A percentile compares a stretch with the other conserved stretches of the same genome.
phyloP scores from a whole-genome alignment of 2,329 filamentous ascomycete genomes.

The Fusarium buharicum region DNA sequence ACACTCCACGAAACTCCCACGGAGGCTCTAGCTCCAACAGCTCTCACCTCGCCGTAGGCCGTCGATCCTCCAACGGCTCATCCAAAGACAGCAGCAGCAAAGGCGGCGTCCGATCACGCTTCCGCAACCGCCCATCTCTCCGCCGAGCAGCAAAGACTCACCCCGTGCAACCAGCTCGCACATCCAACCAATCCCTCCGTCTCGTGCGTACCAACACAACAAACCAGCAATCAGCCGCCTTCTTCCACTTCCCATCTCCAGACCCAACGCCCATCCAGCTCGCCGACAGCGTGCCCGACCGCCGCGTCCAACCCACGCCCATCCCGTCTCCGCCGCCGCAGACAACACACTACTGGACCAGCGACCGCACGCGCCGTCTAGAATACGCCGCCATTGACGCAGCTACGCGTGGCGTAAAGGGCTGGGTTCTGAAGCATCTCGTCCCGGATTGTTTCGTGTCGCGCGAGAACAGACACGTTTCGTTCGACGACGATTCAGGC shows the following conservation, averaged over 20 bases:
- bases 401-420: constrained; percentile 67
- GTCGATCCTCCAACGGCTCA: too few species aligned
- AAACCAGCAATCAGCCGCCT: constrained; percentile 49
- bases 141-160: constrained; percentile 56
- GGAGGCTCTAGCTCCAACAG: constrained; percentile 45
- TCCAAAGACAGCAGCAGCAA: constrained; percentile 34
- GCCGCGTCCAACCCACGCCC: constrained; percentile 32
- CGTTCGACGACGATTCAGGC: constrained; percentile 70
- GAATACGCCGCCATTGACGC: constrained; percentile 76
- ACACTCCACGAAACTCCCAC: constrained; percentile 50
- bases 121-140: constrained; percentile 55
- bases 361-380: constrained; percentile 68
- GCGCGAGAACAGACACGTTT: constrained; percentile 58
- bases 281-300: constrained; percentile 36
- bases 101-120: constrained; percentile 43
- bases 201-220: constrained; percentile 50
- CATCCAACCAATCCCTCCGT: constrained; percentile 50
- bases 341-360: constrained; percentile 75
- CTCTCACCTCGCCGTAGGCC: constrained; percentile 21
- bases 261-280: constrained; percentile 55
- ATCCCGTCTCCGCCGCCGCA: constrained; percentile 61
- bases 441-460: constrained; percentile 71
- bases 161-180: constrained; percentile 39
- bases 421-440: constrained; percentile 67
- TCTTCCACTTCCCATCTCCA: constrained; percentile 62